Conservation (phyloP, 2,329 filamentous ascomycete genomes). For the Whalleya microplaca region DNA sequence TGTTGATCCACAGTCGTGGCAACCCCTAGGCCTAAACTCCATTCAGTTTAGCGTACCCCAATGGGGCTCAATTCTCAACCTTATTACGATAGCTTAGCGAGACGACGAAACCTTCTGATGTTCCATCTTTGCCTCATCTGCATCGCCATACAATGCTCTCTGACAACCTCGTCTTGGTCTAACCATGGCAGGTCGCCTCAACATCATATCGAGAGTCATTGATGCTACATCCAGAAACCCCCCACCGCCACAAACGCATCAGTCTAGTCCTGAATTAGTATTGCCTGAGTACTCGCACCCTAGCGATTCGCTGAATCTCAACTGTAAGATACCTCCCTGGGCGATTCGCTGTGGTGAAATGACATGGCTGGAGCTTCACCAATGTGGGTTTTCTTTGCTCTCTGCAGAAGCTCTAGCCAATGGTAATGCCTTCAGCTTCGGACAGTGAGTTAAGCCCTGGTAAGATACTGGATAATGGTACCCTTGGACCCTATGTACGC, state of each 20-base stretch:
- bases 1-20: constrained; percentile 29
- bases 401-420: constrained; percentile 25
- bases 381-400: constrained; percentile 20
- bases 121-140: constrained; percentile 53
- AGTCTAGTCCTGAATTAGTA: constrained; percentile 18
- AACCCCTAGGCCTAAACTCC: constrained; percentile 27
- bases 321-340: constrained; percentile 18
- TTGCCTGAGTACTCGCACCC: constrained; percentile 16
- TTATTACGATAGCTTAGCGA: constrained; percentile 32
- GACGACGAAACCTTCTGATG: constrained; percentile 50
- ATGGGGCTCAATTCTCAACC: constrained; percentile 30
- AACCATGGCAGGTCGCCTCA: background rate
- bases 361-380: constrained; percentile 22
- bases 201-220: background rate
- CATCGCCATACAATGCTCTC: constrained; percentile 32
- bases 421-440: constrained; percentile 18
- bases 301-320: constrained; percentile 12
- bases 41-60: constrained; percentile 17
- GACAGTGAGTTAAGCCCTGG: constrained; percentile 16
- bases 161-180: constrained; percentile 18
- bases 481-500: constrained; percentile 25
- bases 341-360: constrained; percentile 8
- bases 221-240: constrained; percentile 1
- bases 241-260: constrained; percentile 6
- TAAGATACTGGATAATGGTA: constrained; percentile 17